Evolutionary conservation across 1,139 yeast genomes (phyloP).

Genomic region (Scheffersomyces parashehatae): DNA sequence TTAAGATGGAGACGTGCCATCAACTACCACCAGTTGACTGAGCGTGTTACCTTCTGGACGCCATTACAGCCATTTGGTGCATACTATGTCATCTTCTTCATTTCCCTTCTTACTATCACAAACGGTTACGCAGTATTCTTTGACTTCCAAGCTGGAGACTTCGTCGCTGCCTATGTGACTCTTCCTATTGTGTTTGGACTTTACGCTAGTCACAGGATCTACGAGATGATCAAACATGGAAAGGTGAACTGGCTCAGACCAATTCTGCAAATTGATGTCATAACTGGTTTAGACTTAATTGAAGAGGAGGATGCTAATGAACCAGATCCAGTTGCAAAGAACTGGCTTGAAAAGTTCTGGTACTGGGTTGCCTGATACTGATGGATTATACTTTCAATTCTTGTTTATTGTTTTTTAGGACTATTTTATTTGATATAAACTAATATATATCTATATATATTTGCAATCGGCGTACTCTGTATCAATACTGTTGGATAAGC

Average conservation of each 20-base stretch:
- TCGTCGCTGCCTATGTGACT: slow-evolving; percentile 63
- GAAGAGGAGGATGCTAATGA: slow-evolving; percentile 25
- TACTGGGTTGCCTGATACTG: slow-evolving; percentile 17
- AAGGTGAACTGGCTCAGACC: slow-evolving; percentile 37
- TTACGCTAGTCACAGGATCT: slow-evolving; percentile 44
- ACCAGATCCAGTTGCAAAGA: slow-evolving; percentile 20
- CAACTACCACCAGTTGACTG: slow-evolving; percentile 37
- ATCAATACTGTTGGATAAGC: too few relatives aligned
- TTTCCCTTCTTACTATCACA: slow-evolving; percentile 48
- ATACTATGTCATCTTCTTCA: slow-evolving; percentile 48
- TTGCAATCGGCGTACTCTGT: too few relatives aligned
- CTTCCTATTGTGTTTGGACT: slow-evolving; percentile 53
- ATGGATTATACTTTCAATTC: not conserved
- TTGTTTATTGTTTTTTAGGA: not conserved
- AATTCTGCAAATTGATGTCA: slow-evolving; percentile 42
- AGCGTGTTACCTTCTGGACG: slow-evolving; percentile 50
- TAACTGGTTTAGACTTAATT: slow-evolving; percentile 45
- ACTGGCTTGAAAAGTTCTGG: slow-evolving; percentile 20
- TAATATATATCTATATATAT: too few relatives aligned
- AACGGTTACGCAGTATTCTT: slow-evolving; percentile 63
- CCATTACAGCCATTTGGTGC: slow-evolving; percentile 53
- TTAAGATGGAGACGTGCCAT: slow-evolving; percentile 58
- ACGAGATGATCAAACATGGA: slow-evolving; percentile 28
- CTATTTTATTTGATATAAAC: too few relatives aligned
- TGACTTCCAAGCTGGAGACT: slow-evolving; percentile 50